phyloP scores from a whole-genome alignment of 495 filamentous ascomycete genomes.

The Apodospora peruviana region DNA sequence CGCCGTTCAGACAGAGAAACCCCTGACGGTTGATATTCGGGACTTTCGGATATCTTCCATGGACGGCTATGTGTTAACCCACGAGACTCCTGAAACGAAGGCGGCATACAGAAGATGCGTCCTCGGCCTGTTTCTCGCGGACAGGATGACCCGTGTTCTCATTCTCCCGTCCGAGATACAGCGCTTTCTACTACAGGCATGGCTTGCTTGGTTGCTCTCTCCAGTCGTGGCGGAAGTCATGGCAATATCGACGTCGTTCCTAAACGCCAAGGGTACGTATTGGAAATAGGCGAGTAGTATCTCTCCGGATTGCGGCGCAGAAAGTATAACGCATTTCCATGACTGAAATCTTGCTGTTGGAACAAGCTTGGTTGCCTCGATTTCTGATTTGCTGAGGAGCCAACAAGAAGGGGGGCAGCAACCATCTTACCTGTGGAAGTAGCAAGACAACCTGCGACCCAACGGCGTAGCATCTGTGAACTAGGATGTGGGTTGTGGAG shows the following conservation, averaged over 20 bases:
- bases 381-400: too few species aligned
- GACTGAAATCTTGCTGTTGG: too few species aligned
- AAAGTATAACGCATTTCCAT: too few species aligned
- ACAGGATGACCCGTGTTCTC: constrained; percentile 25
- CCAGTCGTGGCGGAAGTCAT: background rate
- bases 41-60: constrained; percentile 35
- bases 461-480: background rate
- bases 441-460: background rate
- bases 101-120: constrained; percentile 24
- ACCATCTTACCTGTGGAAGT: too few species aligned
- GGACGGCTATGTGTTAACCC: constrained; percentile 34
- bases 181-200: constrained; percentile 17
- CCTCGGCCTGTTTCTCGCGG: constrained; percentile 31
- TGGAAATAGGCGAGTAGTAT: too few species aligned
- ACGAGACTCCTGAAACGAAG: constrained; percentile 18
- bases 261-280: too few species aligned
- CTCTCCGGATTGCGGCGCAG: too few species aligned
- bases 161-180: constrained; percentile 22
- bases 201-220: constrained; percentile 23
- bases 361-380: too few species aligned
- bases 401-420: too few species aligned
- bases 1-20: background rate
- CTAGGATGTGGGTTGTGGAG: too few species aligned
- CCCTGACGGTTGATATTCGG: constrained; percentile 24
- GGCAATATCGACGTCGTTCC: too few species aligned